These are phyloP conservation scores for Discostella stelligeroides DNA, from an alignment of 108 stramenopile species.

Conservation along the genomic window DNA sequence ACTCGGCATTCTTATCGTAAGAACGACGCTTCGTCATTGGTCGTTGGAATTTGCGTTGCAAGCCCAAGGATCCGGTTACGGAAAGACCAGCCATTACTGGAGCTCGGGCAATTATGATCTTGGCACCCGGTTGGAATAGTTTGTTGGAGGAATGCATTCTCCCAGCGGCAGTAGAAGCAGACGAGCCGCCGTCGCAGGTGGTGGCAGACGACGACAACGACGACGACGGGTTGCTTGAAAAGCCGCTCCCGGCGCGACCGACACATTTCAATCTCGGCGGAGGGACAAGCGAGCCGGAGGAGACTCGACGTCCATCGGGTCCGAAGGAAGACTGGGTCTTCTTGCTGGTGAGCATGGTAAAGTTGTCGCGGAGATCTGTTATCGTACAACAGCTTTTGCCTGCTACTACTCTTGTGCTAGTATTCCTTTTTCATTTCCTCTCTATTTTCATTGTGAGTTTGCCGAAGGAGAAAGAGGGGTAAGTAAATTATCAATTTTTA, in stretches of 20 bases:
- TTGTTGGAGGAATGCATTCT: constrained; percentile 17
- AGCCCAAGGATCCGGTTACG: constrained; percentile 18
- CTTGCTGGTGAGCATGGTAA: constrained; percentile 30
- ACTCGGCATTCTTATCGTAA: constrained; percentile 65
- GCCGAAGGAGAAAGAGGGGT: no score
- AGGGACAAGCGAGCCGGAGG: constrained; percentile 8
- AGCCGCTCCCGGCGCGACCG: constrained; percentile 27
- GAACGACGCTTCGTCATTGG: constrained; percentile 81
- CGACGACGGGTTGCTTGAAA: constrained; percentile 9
- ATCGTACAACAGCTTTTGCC: no score
- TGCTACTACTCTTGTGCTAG: no score
- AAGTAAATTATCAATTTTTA: no score
- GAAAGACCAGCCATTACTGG: constrained; percentile 67
- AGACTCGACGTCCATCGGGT: constrained; percentile 55
- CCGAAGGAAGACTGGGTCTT: constrained; percentile 54
- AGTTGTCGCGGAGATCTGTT: neutral
- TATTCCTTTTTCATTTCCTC: no score
- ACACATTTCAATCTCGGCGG: constrained; percentile 28
- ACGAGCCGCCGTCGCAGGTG: constrained; percentile 6
- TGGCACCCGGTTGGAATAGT: constrained; percentile 54
- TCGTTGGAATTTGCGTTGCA: constrained; percentile 76
- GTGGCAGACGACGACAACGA: neutral
- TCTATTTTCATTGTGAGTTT: no score
- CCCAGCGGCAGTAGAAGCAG: neutral
- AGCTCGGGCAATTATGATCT: constrained; percentile 57